Percentiles rank a stretch among this genome's conserved stretches.
These are phyloP conservation scores for Pseudopithomyces chartarum DNA, from an alignment of 2,329 filamentous ascomycete genomes.

Conservation along the genomic window DNA sequence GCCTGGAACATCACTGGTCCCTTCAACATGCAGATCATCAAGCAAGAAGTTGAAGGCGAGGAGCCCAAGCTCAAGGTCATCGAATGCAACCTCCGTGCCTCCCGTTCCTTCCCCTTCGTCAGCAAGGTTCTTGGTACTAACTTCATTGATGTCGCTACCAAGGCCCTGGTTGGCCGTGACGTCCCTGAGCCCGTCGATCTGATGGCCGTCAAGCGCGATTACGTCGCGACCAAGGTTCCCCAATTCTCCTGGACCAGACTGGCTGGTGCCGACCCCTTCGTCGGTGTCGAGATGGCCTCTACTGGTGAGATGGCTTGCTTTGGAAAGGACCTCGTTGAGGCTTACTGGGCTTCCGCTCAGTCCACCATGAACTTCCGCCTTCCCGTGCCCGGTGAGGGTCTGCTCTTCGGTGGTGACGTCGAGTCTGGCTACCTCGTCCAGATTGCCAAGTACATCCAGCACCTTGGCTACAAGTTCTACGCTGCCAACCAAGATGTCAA, in stretches of 20 bases:
- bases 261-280: constrained; percentile 93
- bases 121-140: constrained; percentile 96
- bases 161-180: constrained; percentile 83
- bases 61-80: constrained; percentile 89
- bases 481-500: constrained; percentile 84
- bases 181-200: constrained; percentile 85
- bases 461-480: constrained; percentile 92
- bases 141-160: constrained; percentile 95
- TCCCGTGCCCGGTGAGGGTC: constrained; percentile 90
- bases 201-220: constrained; percentile 88
- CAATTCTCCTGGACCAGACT: constrained; percentile 99
- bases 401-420: constrained; percentile 88
- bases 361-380: constrained; percentile 99
- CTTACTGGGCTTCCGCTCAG: constrained; percentile 96
- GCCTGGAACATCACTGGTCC: constrained; percentile 97
- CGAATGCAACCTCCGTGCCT: constrained; percentile 96
- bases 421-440: constrained; percentile 71
- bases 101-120: constrained; percentile 97
- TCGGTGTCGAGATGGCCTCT: constrained; percentile 96
- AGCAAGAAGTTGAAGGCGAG: constrained; percentile 77
- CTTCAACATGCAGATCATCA: constrained; percentile 99
- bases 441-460: constrained; percentile 84
- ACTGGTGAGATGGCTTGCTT: constrained; percentile 99
- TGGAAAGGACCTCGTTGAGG: constrained; percentile 92
- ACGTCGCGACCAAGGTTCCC: constrained; percentile 95